Evolutionary conservation across 2,329 filamentous ascomycete genomes (phyloP).

Genomic region (Neofusicoccum sp.): DNA sequence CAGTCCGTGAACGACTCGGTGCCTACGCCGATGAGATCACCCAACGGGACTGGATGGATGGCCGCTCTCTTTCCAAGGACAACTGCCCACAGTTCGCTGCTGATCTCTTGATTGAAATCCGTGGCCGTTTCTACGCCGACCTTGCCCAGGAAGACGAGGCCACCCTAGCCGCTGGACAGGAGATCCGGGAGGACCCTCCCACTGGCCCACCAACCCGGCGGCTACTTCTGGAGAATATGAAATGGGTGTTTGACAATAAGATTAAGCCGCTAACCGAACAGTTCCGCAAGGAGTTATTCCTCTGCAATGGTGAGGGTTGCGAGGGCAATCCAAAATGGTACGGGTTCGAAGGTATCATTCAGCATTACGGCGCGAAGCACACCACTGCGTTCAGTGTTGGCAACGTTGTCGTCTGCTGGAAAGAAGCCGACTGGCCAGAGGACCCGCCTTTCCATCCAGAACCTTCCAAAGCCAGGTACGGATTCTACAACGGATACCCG

Average conservation of each 20-base stretch:
- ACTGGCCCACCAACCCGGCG: slow-evolving; percentile 58
- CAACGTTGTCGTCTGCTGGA: slow-evolving; percentile 74
- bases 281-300: slow-evolving; percentile 69
- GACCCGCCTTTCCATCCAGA: slow-evolving; percentile 69
- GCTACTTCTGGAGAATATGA: slow-evolving; percentile 80
- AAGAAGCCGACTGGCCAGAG: slow-evolving; percentile 72
- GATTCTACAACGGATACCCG: slow-evolving; percentile 32
- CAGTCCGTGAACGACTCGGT: slow-evolving; percentile 64
- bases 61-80: slow-evolving; percentile 61
- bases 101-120: slow-evolving; percentile 67
- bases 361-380: slow-evolving; percentile 83
- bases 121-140: slow-evolving; percentile 64
- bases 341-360: slow-evolving; percentile 74
- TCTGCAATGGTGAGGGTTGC: slow-evolving; percentile 65
- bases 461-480: slow-evolving; percentile 47
- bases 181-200: slow-evolving; percentile 43
- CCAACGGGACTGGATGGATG: slow-evolving; percentile 62
- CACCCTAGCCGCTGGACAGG: slow-evolving; percentile 8
- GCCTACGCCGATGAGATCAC: slow-evolving; percentile 70
- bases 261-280: slow-evolving; percentile 67
- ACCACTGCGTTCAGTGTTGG: slow-evolving; percentile 67
- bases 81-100: slow-evolving; percentile 68
- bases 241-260: slow-evolving; percentile 77
- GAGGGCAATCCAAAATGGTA: slow-evolving; percentile 65
- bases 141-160: slow-evolving; percentile 54